Percentiles rank a stretch among this genome's conserved stretches.
Evolutionary conservation across 1,139 yeast species (phyloP).

Genomic region (Blastobotrys buckinghamii): DNA sequence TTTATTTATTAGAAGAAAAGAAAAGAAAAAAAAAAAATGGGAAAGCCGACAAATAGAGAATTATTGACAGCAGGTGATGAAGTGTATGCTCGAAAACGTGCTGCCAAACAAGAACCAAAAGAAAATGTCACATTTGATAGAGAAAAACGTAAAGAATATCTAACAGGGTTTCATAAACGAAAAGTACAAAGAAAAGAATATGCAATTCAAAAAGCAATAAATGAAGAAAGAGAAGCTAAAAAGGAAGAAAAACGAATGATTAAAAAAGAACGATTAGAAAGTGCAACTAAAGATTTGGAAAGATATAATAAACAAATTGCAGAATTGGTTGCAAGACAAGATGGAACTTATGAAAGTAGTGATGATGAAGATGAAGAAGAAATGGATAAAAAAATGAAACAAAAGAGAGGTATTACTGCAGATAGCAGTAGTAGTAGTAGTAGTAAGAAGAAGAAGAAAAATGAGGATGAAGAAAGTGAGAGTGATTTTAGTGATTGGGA

Average conservation of each 20-base stretch:
- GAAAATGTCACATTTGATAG: conserved; percentile 80
- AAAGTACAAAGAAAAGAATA: conserved; percentile 81
- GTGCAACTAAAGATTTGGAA: conserved; percentile 52
- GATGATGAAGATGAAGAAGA: conserved; percentile 3
- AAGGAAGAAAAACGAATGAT: conserved; percentile 64
- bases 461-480: conserved; percentile 18
- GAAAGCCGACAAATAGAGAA: conserved; percentile 51
- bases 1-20: neutral
- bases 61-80: conserved; percentile 78
- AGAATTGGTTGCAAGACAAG: conserved; percentile 4
- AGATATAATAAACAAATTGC: conserved; percentile 36
- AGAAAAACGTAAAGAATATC: conserved; percentile 65
- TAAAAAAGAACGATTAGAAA: conserved; percentile 61
- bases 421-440: conserved; percentile 17
- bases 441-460: neutral
- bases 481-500: conserved; percentile 33
- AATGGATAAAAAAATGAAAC: neutral
- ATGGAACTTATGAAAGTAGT: conserved; percentile 19
- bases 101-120: conserved; percentile 51
- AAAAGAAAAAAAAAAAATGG: neutral
- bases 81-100: conserved; percentile 61
- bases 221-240: conserved; percentile 64
- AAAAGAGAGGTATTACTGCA: conserved; percentile 7
- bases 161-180: conserved; percentile 95
- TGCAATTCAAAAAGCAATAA: conserved; percentile 69